Base-by-base conservation (phyloP, 2,329 filamentous ascomycete genomes). In the Pseudocercospora ulei region DNA sequence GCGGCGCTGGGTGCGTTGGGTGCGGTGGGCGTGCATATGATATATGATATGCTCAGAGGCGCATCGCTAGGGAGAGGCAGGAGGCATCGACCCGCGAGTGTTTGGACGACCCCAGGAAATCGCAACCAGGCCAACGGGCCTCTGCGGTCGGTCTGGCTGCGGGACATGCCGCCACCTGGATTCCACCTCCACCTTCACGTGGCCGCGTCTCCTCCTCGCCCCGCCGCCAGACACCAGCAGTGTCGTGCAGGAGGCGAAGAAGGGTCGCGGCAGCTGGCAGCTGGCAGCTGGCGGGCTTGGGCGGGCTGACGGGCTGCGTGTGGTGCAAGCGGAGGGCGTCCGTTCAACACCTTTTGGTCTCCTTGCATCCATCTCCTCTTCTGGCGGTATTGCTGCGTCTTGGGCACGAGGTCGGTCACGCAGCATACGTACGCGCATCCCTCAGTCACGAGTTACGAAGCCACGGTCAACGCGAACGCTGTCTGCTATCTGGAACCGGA, bases 371-470 rank as follows among this genome's bases (percentile, higher is more conserved):
- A 33, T 22, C 18, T 33, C 19, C 11, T 12, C 30, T 33, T 14
- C 11, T 22, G 12, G 16, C 30, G 20, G 30, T 22, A 33, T 33
- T 23, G 30, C 30, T 33, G 14, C 30, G n/a, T 9, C 5, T 23
- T 33, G 16, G 7, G 30, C 20, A 11, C 18, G 18, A 22, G 11
- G 20, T 33, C 30, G 11, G 13, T 12, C 29, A 33, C 29, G 29
- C 18, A 33, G 19, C 29, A 33, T 33, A n/a, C n/a, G n/a, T n/a
- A n/a, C n/a, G n/a, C n/a, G n/a, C n/a, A n/a, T n/a, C n/a, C n/a
- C n/a, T 24, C 13, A n/a, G 35, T 49, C 27, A 52, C 49, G 47
- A 50, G 23, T 48, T 38, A 52, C 45, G 49, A 50, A 20, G 44
- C 23, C 13, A 33, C 30, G 30, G 23, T 13, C 30, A 22, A 20